phyloP scores from a whole-genome alignment of 768 basidiomycete species.

The Podaxis sp. region DNA sequence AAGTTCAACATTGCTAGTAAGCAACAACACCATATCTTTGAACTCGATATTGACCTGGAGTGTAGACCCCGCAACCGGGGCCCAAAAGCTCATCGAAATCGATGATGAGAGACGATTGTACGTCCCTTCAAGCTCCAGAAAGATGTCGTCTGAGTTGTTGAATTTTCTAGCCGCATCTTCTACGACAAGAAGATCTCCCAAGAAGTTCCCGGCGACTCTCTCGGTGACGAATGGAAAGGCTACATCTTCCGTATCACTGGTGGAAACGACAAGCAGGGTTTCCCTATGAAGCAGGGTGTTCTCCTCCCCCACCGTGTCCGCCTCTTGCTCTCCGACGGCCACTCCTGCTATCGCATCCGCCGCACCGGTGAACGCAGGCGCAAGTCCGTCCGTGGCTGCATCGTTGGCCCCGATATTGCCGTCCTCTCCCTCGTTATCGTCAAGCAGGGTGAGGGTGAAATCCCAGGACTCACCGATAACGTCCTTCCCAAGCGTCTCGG shows the following conservation, averaged over 20 bases:
- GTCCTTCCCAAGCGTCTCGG: slow-evolving; percentile 95
- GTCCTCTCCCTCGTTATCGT: slow-evolving; percentile 93
- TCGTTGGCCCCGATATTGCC: slow-evolving; percentile 95
- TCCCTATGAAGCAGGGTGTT: slow-evolving; percentile 99
- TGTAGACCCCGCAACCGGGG: slow-evolving; percentile 92
- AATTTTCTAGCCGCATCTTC: slow-evolving; percentile 74
- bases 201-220: slow-evolving; percentile 86
- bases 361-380: slow-evolving; percentile 96
- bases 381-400: slow-evolving; percentile 98
- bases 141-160: slow-evolving; percentile 1
- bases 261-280: slow-evolving; percentile 98
- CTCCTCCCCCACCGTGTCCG: slow-evolving; percentile 91
- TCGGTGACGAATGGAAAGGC: slow-evolving; percentile 96
- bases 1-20: slow-evolving; percentile 97
- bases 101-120: slow-evolving; percentile 89
- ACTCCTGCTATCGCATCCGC: slow-evolving; percentile 96
- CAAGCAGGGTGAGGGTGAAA: slow-evolving; percentile 91
- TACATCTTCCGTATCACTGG: slow-evolving; percentile 97
- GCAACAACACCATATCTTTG: slow-evolving; percentile 28
- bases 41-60: slow-evolving; percentile 18
- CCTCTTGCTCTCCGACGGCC: slow-evolving; percentile 92
- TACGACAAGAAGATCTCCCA: slow-evolving; percentile 97
- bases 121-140: slow-evolving; percentile 25
- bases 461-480: slow-evolving; percentile 89
- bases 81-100: slow-evolving; percentile 93